Evolutionary conservation across 2,329 filamentous ascomycete species (phyloP), one percentile per base, ranked within the genome.

Genomic region (Hymenotorrendiella dingleyae): DNA sequence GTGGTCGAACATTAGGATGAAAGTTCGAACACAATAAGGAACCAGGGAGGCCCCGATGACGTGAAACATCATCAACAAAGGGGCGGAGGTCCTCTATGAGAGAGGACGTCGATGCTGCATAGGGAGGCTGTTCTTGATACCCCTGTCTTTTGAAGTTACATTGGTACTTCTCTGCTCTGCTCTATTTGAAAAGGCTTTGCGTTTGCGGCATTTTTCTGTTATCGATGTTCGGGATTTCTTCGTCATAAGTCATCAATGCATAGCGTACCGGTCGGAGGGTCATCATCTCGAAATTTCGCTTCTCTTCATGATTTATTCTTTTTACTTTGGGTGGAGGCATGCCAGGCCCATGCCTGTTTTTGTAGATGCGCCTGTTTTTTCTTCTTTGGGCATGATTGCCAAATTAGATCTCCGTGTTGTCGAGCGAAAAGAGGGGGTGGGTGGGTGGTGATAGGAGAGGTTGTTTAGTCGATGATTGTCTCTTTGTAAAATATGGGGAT

Each of bases 1-100:
- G 56, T 47, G 56, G 59, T 21, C 54, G 59, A 33, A 62, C 58
- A 38, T 46, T 61, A 33, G 60, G 58, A 37, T 62, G 52, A 59
- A 28, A 26, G 34, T 47, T 22, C 21, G n/a, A n/a, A n/a, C n/a
- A n/a, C n/a, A n/a, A n/a, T n/a, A n/a, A n/a, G n/a, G n/a, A n/a
- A n/a, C n/a, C n/a, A n/a, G n/a, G n/a, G n/a, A n/a, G n/a, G n/a
- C n/a, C n/a, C n/a, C n/a, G n/a, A n/a, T n/a, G n/a, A n/a, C n/a
- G n/a, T n/a, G n/a, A n/a, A n/a, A n/a, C n/a, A n/a, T n/a, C n/a
- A n/a, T n/a, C n/a, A n/a, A n/a, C n/a, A n/a, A n/a, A n/a, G n/a
- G n/a, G n/a, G n/a, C n/a, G n/a, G n/a, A n/a, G n/a, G n/a, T n/a
- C n/a, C n/a, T n/a, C n/a, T n/a, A 23, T 14, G 21, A 36, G 21